phyloP scores from a whole-genome alignment of 2,329 filamentous ascomycete species.

The Cryphonectria japonica region DNA sequence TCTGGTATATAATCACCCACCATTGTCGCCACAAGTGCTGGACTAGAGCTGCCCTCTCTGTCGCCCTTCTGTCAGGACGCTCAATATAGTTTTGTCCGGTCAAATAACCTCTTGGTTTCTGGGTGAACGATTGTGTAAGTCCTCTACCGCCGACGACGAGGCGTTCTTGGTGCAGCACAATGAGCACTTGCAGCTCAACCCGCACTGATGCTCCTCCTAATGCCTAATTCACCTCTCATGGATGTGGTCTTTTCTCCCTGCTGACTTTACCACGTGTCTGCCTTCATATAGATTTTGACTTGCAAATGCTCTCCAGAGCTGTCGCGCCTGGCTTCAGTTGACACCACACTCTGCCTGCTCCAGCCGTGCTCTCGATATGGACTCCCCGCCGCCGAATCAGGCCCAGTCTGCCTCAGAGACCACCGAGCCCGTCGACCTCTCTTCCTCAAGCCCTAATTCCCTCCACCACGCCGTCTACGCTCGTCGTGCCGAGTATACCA shows the following conservation, averaged over 20 bases:
- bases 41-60: neutral
- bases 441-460: slow-evolving; percentile 54
- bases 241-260: neutral
- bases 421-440: slow-evolving; percentile 26
- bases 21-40: neutral
- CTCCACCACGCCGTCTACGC: slow-evolving; percentile 70
- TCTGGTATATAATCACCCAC: neutral
- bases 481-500: slow-evolving; percentile 78
- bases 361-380: neutral
- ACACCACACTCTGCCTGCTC: neutral
- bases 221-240: neutral
- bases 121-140: neutral
- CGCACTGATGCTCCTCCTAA: no score
- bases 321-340: neutral
- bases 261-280: neutral
- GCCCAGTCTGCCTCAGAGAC: slow-evolving; percentile 19
- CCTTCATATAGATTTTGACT: neutral
- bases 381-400: neutral
- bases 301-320: neutral
- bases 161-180: neutral
- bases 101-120: neutral
- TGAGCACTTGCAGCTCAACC: neutral
- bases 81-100: neutral
- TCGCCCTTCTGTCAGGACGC: neutral
- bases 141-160: neutral